Conservation (phyloP, 2,329 filamentous ascomycete species). For the Sporothrix mexicana region DNA sequence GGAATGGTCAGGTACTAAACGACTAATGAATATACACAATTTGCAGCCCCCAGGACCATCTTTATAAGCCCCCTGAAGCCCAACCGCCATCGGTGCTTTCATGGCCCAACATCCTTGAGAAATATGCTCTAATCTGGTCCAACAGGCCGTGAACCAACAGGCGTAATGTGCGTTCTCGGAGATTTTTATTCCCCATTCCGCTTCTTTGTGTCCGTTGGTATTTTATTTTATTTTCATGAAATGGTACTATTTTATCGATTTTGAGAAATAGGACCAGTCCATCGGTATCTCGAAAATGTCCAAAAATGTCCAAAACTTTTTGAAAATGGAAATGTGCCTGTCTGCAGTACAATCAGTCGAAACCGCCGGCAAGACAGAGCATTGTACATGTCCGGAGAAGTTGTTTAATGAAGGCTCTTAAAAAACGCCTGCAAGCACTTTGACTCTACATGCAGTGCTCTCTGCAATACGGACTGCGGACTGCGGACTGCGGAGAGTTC, state of each 20-base stretch:
- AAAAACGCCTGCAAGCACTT: background rate
- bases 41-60: too few species aligned
- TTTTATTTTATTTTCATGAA: background rate
- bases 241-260: background rate
- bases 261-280: background rate
- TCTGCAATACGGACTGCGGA: background rate
- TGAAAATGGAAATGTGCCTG: background rate
- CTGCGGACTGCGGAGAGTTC: background rate
- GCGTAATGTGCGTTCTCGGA: background rate
- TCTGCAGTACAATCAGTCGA: background rate
- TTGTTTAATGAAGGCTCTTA: background rate
- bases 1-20: too few species aligned
- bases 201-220: background rate
- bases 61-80: background rate
- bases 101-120: background rate
- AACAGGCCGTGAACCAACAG: too few species aligned
- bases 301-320: too few species aligned
- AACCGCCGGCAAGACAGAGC: background rate
- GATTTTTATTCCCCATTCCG: background rate
- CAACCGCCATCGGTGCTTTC: background rate
- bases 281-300: background rate
- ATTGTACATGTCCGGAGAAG: background rate
- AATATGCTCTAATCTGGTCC: background rate
- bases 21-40: too few species aligned
- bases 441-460: background rate